Evolutionary conservation across 2,329 filamentous ascomycete genomes (phyloP).

Genomic region (Acrodontium crateriforme): DNA sequence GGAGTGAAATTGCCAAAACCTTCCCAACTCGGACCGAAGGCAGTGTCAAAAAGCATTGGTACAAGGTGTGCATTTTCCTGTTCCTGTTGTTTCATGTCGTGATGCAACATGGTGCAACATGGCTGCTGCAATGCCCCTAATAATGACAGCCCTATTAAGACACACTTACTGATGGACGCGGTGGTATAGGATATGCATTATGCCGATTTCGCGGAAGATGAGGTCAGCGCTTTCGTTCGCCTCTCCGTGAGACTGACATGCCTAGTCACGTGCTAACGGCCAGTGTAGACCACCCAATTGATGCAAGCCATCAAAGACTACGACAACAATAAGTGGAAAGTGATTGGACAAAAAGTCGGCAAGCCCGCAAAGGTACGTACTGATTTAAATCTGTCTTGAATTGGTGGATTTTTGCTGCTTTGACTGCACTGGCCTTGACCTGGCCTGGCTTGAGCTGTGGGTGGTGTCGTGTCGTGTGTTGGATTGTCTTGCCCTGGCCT

Average conservation of each 20-base stretch:
- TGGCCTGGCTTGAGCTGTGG: no score
- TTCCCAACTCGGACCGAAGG: conserved; percentile 91
- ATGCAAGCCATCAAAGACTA: conserved; percentile 96
- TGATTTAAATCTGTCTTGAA: neutral
- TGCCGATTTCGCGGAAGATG: conserved; percentile 93
- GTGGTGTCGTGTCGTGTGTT: neutral
- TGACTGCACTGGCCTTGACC: no score
- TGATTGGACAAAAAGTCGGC: conserved; percentile 88
- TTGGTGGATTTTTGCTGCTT: neutral
- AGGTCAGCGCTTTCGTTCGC: conserved; percentile 48
- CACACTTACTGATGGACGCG: conserved; percentile 12
- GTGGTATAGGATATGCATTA: conserved; percentile 84
- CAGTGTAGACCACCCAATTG: conserved; percentile 55
- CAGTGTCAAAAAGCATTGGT: conserved; percentile 99
- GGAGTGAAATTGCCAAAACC: conserved; percentile 98
- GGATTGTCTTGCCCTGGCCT: neutral
- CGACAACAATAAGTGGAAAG: conserved; percentile 97
- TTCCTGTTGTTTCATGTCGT: neutral
- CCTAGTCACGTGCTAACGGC: conserved; percentile 15
- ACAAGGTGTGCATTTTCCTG: conserved; percentile 71
- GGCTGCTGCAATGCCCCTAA: conserved; percentile 1
- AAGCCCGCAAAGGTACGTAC: conserved; percentile 79
- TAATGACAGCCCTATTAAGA: conserved; percentile 1
- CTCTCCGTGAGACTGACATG: conserved; percentile 21
- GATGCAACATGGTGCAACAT: conserved; percentile 4